phyloP scores from a whole-genome alignment of 108 stramenopile species.

The Thalassiosira profunda region DNA sequence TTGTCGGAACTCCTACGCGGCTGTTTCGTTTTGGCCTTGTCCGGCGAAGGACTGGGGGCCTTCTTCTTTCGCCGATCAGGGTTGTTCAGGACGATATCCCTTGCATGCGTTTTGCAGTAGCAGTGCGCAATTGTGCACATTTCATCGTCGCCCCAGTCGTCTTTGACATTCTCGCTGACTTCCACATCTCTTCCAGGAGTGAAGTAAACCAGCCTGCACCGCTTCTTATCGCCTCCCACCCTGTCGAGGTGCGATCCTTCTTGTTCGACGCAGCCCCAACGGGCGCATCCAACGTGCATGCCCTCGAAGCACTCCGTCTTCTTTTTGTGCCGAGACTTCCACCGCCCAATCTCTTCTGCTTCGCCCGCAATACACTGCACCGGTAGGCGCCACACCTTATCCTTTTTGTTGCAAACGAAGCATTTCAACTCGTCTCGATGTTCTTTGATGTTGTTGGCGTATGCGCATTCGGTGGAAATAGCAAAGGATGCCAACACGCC shows the following conservation, averaged over 20 bases:
- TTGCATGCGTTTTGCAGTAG: slow-evolving; percentile 23
- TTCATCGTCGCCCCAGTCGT: neutral
- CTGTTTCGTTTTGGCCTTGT: too few species aligned
- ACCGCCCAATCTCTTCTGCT: slow-evolving; percentile 19
- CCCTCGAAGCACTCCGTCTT: slow-evolving; percentile 4
- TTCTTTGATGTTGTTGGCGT: too few species aligned
- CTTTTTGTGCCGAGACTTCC: slow-evolving; percentile 21
- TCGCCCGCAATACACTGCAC: slow-evolving; percentile 41
- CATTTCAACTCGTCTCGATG: too few species aligned
- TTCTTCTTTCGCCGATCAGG: neutral
- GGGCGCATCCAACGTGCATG: slow-evolving; percentile 34
- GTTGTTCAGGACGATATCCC: neutral
- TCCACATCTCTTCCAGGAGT: too few species aligned
- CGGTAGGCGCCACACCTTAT: slow-evolving; percentile 25
- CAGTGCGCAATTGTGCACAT: neutral
- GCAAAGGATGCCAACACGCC: too few species aligned
- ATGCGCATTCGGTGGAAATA: too few species aligned
- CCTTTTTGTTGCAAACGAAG: slow-evolving; percentile 6
- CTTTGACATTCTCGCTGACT: too few species aligned
- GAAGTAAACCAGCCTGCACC: slow-evolving; percentile 26
- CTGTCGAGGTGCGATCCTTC: neutral
- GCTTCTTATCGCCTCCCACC: slow-evolving; percentile 17
- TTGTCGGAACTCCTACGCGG: too few species aligned
- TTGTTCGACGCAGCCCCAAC: too few species aligned
- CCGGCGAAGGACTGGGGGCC: too few species aligned